Percentiles rank a stretch among this genome's conserved stretches.
phyloP scores from a whole-genome alignment of 2,329 filamentous ascomycete genomes.

The Fusarium austroafricanum region DNA sequence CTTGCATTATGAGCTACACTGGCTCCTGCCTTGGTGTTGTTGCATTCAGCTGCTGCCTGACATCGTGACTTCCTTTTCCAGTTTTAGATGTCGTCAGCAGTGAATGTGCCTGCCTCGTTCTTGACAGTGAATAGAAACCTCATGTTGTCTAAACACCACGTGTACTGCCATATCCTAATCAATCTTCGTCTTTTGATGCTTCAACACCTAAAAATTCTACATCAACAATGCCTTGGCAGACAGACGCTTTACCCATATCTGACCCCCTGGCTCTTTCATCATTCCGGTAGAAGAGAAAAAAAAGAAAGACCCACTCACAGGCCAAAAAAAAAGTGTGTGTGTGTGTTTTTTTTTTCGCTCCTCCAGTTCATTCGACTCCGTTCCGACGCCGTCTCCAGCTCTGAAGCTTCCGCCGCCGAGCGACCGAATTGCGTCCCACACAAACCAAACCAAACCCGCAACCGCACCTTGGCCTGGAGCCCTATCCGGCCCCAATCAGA shows the following conservation, averaged over 20 bases:
- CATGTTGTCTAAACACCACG: background rate
- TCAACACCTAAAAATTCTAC: background rate
- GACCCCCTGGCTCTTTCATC: background rate
- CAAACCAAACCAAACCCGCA: slow-evolving; percentile 23
- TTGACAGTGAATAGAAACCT: background rate
- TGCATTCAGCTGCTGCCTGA: slow-evolving; percentile 16
- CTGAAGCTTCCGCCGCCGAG: slow-evolving; percentile 32
- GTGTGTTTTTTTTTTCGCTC: slow-evolving; percentile 13
- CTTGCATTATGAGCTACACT: slow-evolving; percentile 24
- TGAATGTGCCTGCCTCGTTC: background rate
- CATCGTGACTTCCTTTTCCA: slow-evolving; percentile 7
- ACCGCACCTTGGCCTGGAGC: slow-evolving; percentile 27
- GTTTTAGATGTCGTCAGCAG: slow-evolving; percentile 11
- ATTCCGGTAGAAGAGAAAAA: background rate
- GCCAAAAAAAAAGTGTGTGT: slow-evolving; percentile 24
- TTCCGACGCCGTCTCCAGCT: slow-evolving; percentile 38
- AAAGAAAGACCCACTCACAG: slow-evolving; percentile 4
- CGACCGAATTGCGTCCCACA: slow-evolving; percentile 41
- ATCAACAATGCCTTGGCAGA: background rate
- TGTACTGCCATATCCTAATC: background rate
- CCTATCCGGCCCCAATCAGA: slow-evolving; percentile 45
- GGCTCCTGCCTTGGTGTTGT: background rate
- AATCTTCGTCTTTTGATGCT: background rate
- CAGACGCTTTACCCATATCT: background rate
- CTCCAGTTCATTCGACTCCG: slow-evolving; percentile 34